These are phyloP conservation scores for Cyberlindnera mrakii DNA, from an alignment of 805 yeast genomes.

Conservation along the genomic window DNA sequence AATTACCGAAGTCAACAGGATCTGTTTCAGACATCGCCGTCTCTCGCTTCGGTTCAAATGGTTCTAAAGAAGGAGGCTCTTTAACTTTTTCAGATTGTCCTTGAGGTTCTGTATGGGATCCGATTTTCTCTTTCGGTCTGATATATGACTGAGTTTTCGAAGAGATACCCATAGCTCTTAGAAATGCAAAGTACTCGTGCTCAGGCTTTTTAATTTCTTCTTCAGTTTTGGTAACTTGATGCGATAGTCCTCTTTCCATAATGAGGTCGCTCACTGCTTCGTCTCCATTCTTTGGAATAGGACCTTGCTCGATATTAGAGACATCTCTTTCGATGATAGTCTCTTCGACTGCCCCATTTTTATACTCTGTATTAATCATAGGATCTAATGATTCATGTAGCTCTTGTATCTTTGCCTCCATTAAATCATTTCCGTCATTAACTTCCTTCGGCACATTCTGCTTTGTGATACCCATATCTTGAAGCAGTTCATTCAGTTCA, in stretches of 20 bases:
- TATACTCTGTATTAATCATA: background rate
- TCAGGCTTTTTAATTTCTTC: too few relatives aligned
- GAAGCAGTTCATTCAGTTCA: constrained; percentile 26
- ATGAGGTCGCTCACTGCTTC: background rate
- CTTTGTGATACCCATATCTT: constrained; percentile 20
- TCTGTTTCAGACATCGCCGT: too few relatives aligned
- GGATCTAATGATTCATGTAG: constrained; percentile 1
- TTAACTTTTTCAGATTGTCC: too few relatives aligned
- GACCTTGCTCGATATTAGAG: too few relatives aligned
- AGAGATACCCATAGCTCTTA: constrained; percentile 16
- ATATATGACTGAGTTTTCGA: background rate
- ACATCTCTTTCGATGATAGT: too few relatives aligned
- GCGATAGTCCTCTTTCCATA: background rate
- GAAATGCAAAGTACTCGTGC: constrained; percentile 6
- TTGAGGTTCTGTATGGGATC: background rate
- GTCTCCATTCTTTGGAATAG: too few relatives aligned
- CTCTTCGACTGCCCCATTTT: background rate
- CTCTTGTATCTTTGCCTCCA: constrained; percentile 9
- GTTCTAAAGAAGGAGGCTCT: too few relatives aligned
- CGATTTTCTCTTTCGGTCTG: background rate
- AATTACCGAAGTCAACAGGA: background rate
- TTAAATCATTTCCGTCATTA: too few relatives aligned
- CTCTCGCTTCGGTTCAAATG: too few relatives aligned
- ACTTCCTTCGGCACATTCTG: constrained; percentile 1
- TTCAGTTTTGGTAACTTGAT: background rate